These are phyloP conservation scores for Phytophthora podocarpi DNA, from an alignment of 352 stramenopile genomes.

Conservation along the genomic window DNA sequence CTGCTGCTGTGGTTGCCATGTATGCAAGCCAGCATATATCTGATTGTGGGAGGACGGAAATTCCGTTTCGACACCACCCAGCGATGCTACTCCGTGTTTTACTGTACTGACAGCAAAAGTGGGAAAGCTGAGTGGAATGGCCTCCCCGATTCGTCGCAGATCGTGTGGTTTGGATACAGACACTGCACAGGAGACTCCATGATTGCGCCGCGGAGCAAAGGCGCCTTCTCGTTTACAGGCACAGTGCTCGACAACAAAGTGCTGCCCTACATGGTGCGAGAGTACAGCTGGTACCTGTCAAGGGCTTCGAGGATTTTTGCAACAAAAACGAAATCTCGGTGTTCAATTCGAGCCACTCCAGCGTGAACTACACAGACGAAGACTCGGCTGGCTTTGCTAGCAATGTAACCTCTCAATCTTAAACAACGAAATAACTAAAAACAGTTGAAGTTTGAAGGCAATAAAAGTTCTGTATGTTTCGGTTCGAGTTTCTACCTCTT, in stretches of 20 bases:
- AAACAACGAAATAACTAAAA: too few species aligned
- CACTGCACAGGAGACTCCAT: not conserved
- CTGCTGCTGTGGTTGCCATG: too few species aligned
- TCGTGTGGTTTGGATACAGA: not conserved
- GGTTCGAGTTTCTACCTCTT: not conserved
- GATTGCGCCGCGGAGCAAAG: not conserved
- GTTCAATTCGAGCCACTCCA: too few species aligned
- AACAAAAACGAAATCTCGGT: not conserved
- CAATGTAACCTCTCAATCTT: too few species aligned
- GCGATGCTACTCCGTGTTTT: not conserved
- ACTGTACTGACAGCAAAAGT: not conserved
- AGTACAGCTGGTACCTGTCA: conserved; percentile 9
- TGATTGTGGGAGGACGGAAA: too few species aligned
- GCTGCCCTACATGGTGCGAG: conserved; percentile 5
- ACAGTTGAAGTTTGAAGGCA: too few species aligned
- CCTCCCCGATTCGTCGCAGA: not conserved
- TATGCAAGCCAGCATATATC: too few species aligned
- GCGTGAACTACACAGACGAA: too few species aligned
- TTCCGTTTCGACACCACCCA: not conserved
- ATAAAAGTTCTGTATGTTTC: not conserved
- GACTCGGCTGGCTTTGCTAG: too few species aligned
- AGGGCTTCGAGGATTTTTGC: not conserved
- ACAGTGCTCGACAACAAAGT: conserved; percentile 2
- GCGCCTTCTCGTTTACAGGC: not conserved
- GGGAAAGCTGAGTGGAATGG: not conserved